These are phyloP conservation scores for Fragilariopsis cylindrus DNA, from an alignment of 108 stramenopile genomes.

Conservation along the genomic window DNA sequence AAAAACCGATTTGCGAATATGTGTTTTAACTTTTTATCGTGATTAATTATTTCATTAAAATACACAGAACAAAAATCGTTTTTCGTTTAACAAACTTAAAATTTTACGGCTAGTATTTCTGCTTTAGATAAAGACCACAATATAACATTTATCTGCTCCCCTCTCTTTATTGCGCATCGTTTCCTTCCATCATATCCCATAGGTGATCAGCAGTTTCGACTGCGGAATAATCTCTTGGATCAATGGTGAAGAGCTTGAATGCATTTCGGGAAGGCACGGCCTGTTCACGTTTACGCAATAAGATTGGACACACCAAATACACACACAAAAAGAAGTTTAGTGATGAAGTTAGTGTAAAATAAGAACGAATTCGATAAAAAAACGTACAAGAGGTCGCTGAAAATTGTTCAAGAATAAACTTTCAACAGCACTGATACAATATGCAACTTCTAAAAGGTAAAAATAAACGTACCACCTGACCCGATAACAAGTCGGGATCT, in stretches of 20 bases:
- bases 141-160: too few relatives aligned
- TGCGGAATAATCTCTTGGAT: constrained; percentile 34
- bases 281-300: constrained; percentile 9
- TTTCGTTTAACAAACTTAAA: too few relatives aligned
- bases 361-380: background rate
- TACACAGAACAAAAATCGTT: too few relatives aligned
- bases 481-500: constrained; percentile 31
- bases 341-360: background rate
- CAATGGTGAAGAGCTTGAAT: constrained; percentile 36
- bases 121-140: too few relatives aligned
- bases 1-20: too few relatives aligned
- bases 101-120: too few relatives aligned
- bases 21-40: too few relatives aligned
- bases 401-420: background rate
- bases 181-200: constrained; percentile 41
- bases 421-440: background rate
- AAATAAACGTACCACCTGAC: constrained; percentile 41
- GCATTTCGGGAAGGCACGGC: constrained; percentile 24
- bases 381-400: background rate
- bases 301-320: background rate
- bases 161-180: background rate
- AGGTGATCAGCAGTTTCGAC: constrained; percentile 41
- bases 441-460: background rate
- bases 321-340: background rate
- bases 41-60: too few relatives aligned